Percentiles rank a stretch among this genome's conserved stretches.
Conservation (phyloP, 345 rosid genomes). For the Eucalyptus tenuipes region DNA sequence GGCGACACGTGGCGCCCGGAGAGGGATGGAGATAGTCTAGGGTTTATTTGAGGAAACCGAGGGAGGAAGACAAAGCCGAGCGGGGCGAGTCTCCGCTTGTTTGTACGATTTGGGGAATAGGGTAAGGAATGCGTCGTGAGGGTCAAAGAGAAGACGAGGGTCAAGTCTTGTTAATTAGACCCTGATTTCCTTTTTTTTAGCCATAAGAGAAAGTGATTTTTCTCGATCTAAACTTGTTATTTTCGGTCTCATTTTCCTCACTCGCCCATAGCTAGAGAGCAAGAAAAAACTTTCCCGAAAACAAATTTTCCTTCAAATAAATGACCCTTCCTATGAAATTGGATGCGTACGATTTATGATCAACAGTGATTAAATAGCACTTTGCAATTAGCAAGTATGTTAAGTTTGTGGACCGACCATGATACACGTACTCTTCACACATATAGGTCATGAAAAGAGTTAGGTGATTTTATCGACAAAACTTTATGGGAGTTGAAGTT, state of each 20-base stretch:
- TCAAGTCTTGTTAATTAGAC: not conserved
- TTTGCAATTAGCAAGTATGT: not conserved
- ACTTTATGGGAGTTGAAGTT: not conserved
- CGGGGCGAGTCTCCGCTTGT: accelerated
- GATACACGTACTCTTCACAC: not conserved
- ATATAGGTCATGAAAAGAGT: not conserved
- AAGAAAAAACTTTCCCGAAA: accelerated
- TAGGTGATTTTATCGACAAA: not conserved
- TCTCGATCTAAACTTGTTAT: not conserved
- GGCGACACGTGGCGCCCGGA: not conserved
- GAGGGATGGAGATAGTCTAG: not conserved
- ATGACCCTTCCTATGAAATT: accelerated
- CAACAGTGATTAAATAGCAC: accelerated
- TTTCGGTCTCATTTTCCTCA: not conserved
- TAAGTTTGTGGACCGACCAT: not conserved
- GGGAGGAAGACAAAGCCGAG: not conserved
- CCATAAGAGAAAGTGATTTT: not conserved
- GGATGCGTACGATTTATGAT: not conserved
- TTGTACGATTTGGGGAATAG: not conserved
- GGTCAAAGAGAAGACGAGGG: not conserved
- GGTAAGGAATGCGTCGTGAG: not conserved
- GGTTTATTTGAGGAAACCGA: not conserved
- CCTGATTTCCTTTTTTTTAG: not conserved
- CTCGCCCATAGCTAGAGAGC: not conserved
- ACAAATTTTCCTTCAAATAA: not conserved